Conservation (phyloP, 345 rosid genomes). For the Capsella bursapastoris region DNA sequence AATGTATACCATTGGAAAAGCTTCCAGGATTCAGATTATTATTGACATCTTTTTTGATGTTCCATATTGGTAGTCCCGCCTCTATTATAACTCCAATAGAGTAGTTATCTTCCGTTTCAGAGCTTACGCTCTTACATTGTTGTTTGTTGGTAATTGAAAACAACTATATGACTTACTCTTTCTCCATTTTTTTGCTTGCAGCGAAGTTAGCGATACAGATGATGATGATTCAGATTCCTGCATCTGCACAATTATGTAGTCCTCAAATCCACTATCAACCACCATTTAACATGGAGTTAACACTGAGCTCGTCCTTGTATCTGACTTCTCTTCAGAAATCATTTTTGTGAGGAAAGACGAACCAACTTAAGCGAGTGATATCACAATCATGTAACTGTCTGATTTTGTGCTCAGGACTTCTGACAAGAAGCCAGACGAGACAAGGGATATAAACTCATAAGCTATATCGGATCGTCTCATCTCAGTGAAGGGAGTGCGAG, state of each 20-base stretch:
- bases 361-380: conserved; percentile 33
- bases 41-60: conserved; percentile 5
- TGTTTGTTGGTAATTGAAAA: conserved; percentile 10
- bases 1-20: background rate
- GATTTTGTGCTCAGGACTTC: conserved; percentile 30
- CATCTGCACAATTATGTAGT: conserved; percentile 86
- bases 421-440: conserved; percentile 27
- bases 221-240: conserved; percentile 86
- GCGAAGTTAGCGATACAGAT: conserved; percentile 83
- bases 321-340: conserved; percentile 34
- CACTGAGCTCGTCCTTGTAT: conserved; percentile 32
- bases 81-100: background rate
- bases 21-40: background rate
- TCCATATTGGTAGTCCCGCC: background rate
- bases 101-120: conserved; percentile 8
- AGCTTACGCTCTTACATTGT: conserved; percentile 1
- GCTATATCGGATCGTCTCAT: conserved; percentile 16
- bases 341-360: conserved; percentile 32
- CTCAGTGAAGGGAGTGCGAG: conserved; percentile 35
- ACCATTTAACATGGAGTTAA: conserved; percentile 41
- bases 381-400: conserved; percentile 21
- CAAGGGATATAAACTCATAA: conserved; percentile 30
- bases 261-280: conserved; percentile 21
- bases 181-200: conserved; percentile 48
- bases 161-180: conserved; percentile 16